Conservation (phyloP, 495 filamentous ascomycete genomes). For the Aspergillus bridgeri region DNA sequence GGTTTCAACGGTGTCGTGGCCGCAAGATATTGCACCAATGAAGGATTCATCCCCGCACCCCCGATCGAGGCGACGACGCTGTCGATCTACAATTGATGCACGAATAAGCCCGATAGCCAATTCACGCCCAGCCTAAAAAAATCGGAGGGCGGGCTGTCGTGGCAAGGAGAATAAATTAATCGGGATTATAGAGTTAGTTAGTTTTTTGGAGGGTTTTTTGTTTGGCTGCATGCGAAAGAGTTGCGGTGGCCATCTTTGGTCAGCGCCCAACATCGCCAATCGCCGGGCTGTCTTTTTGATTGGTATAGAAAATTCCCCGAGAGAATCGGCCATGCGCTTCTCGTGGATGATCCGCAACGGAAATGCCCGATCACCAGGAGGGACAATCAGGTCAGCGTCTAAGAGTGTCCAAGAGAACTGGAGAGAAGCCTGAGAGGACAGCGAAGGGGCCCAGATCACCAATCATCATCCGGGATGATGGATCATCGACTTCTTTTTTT, state of each 20-base stretch:
- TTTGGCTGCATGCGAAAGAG: conserved; percentile 2
- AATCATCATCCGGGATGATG: conserved; percentile 6
- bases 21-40: conserved; percentile 37
- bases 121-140: too few species aligned
- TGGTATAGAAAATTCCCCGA: conserved; percentile 37
- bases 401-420: not conserved
- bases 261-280: conserved; percentile 26
- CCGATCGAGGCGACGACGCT: conserved; percentile 26
- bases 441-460: conserved; percentile 4
- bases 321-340: conserved; percentile 17
- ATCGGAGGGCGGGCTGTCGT: conserved; percentile 8
- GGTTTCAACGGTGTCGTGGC: conserved; percentile 20
- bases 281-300: conserved; percentile 15
- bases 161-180: conserved; percentile 6
- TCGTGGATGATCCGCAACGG: conserved; percentile 38
- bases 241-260: conserved; percentile 17
- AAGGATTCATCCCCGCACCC: conserved; percentile 21
- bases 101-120: conserved; percentile 5
- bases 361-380: conserved; percentile 36
- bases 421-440: not conserved
- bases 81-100: conserved; percentile 26
- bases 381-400: too few species aligned
- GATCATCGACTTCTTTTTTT: not conserved
- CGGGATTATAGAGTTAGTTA: conserved; percentile 13
- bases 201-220: not conserved